phyloP scores from a whole-genome alignment of 352 stramenopile genomes.

The Phytophthora fragariae region DNA sequence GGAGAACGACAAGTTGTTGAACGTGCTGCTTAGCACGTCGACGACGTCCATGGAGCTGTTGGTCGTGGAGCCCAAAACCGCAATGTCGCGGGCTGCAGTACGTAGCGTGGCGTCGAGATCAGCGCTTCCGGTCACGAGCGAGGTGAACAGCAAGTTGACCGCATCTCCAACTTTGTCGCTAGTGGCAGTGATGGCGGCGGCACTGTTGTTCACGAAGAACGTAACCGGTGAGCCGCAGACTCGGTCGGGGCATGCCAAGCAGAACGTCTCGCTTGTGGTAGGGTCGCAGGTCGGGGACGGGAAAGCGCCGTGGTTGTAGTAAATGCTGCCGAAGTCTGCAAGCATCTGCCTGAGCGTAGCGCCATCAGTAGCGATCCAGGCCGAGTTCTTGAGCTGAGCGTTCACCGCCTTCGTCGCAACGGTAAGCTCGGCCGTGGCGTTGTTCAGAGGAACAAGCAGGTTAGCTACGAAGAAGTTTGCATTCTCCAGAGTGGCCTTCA shows the following conservation, averaged over 20 bases:
- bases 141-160: conserved; percentile 48
- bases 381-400: conserved; percentile 48
- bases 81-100: conserved; percentile 58
- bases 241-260: conserved; percentile 57
- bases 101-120: conserved; percentile 53
- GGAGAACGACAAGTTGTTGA: conserved; percentile 82
- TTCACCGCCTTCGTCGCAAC: conserved; percentile 53
- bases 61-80: conserved; percentile 57
- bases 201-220: conserved; percentile 47
- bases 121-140: conserved; percentile 54
- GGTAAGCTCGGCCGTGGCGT: conserved; percentile 49
- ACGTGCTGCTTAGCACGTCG: conserved; percentile 64
- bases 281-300: conserved; percentile 56
- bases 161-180: conserved; percentile 35
- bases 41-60: conserved; percentile 68
- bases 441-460: conserved; percentile 57
- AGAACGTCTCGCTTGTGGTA: conserved; percentile 48
- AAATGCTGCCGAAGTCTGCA: conserved; percentile 60
- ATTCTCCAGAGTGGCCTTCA: conserved; percentile 79
- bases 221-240: conserved; percentile 63
- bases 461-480: conserved; percentile 80
- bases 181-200: conserved; percentile 22
- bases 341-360: conserved; percentile 67
- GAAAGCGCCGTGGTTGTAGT: conserved; percentile 63
- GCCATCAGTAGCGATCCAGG: conserved; percentile 62